These are phyloP conservation scores for Meripilus lineatus DNA, from an alignment of 1,284 basidiomycete species.

Conservation along the genomic window DNA sequence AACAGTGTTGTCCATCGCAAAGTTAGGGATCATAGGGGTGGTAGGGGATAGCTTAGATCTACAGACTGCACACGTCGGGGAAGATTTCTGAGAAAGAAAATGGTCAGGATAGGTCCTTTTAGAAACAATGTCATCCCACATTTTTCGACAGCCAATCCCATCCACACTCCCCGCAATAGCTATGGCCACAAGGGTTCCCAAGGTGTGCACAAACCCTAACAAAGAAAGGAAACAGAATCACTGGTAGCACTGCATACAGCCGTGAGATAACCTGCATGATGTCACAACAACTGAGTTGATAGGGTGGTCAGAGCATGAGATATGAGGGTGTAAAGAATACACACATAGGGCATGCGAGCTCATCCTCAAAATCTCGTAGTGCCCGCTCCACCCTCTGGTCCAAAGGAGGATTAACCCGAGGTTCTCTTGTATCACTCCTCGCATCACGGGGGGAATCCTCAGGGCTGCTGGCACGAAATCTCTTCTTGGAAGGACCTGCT, in stretches of 20 bases:
- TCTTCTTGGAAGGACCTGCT: too few species aligned
- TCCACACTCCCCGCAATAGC: slow-evolving; percentile 29
- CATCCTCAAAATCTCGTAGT: slow-evolving; percentile 25
- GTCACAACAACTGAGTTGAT: slow-evolving; percentile 26
- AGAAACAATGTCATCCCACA: slow-evolving; percentile 17
- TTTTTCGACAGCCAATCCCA: slow-evolving; percentile 24
- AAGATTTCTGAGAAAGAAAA: slow-evolving; percentile 13
- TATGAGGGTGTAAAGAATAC: slow-evolving; percentile 5
- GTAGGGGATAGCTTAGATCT: slow-evolving; percentile 17
- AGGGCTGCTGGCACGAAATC: too few species aligned
- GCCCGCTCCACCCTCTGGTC: slow-evolving; percentile 10
- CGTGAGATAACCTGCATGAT: slow-evolving; percentile 23
- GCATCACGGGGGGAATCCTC: too few species aligned
- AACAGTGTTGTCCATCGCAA: slow-evolving; percentile 24
- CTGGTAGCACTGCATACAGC: not conserved
- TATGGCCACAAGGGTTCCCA: slow-evolving; percentile 31
- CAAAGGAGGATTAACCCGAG: too few species aligned
- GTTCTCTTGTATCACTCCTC: too few species aligned
- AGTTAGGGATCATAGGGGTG: slow-evolving; percentile 27
- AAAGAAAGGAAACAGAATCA: not conserved
- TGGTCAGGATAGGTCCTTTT: not conserved
- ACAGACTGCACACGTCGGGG: slow-evolving; percentile 30
- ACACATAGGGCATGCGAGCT: slow-evolving; percentile 31
- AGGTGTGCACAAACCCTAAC: slow-evolving; percentile 26
- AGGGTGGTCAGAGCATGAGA: not conserved